Percentiles rank a stretch among this genome's conserved stretches.
Evolutionary conservation across 345 rosid genomes (phyloP).

Genomic region (Barbarea vulgaris): DNA sequence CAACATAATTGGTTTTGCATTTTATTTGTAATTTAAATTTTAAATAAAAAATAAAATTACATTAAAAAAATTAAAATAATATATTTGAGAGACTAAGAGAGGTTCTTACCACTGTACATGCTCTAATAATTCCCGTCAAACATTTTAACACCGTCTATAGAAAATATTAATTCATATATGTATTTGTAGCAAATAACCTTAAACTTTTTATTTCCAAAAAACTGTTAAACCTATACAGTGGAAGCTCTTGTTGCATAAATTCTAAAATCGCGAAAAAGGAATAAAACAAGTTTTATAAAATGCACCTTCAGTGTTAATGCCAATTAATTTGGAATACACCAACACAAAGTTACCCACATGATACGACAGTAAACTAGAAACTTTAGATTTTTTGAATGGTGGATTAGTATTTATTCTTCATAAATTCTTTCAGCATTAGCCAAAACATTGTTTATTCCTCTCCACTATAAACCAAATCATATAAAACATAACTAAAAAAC

Average conservation of each 20-base stretch:
- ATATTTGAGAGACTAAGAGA: too few relatives aligned
- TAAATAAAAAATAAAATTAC: too few relatives aligned
- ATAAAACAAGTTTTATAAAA: not conserved
- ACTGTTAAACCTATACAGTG: not conserved
- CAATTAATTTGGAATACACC: not conserved
- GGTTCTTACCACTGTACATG: too few relatives aligned
- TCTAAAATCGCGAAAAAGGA: not conserved
- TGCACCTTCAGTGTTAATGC: not conserved
- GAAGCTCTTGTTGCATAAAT: not conserved
- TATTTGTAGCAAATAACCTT: too few relatives aligned
- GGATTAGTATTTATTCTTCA: not conserved
- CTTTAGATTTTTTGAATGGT: not conserved
- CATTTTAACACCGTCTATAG: not conserved
- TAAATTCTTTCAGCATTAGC: not conserved
- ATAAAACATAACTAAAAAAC: not conserved
- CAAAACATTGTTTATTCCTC: not conserved
- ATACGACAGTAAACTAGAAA: not conserved
- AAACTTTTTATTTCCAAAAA: too few relatives aligned
- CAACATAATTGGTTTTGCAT: too few relatives aligned
- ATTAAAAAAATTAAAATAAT: too few relatives aligned
- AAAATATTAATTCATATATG: not conserved
- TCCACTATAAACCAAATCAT: not conserved
- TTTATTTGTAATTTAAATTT: too few relatives aligned
- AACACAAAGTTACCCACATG: not conserved
- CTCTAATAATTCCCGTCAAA: not conserved